Evolutionary conservation across 768 basidiomycete species (phyloP), one percentile per base, ranked within the genome.

Genomic region (Mycena crocata): DNA sequence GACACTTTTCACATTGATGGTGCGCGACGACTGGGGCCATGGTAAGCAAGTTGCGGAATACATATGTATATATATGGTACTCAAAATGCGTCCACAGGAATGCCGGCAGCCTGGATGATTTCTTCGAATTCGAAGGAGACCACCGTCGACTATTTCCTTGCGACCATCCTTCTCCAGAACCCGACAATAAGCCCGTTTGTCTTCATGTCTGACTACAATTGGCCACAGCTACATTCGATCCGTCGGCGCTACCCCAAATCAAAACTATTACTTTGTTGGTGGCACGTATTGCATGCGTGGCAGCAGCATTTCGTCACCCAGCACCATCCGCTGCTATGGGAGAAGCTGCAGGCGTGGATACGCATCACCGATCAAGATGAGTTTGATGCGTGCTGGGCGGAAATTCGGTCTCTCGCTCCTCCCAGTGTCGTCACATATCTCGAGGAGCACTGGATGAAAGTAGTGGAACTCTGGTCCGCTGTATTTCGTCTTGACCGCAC

Each of bases 231-330:
- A 23, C 57, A 63, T 30, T 14, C 61, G 14, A 63, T 63, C n/a
- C 21, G 15, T 1, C 28, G 26, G 2, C 15, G 24, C 8, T 63
- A n/a, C 37, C 50, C 61, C 7, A 19, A n/a, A 5, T 54, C 61
- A 37, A 57, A n/a, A 1, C 32, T 35, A 12, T 31, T 63, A 28
- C 61, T 63, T 1, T 63, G 61, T 32, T 56, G 61, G 50, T 63
- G 61, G 62, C 62, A 64, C 37, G 62, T 64, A 14, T 30, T 64
- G 24, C 62, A 64, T 57, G 62, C 62, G 19, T 64, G 62, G 62
- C 54, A 64, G 32, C 51, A 64, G 44, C 62, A 64, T 37, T 57
- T 64, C 31, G 45, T 26, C 4, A 32, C 48, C 19, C 17, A 46
- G 13, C 46, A 48, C 26, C 46, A 48, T 30, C 46, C 46, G 9